Evolutionary conservation across 176 grass and related monocot genomes (phyloP).

Genomic region (Eleusine indica): DNA sequence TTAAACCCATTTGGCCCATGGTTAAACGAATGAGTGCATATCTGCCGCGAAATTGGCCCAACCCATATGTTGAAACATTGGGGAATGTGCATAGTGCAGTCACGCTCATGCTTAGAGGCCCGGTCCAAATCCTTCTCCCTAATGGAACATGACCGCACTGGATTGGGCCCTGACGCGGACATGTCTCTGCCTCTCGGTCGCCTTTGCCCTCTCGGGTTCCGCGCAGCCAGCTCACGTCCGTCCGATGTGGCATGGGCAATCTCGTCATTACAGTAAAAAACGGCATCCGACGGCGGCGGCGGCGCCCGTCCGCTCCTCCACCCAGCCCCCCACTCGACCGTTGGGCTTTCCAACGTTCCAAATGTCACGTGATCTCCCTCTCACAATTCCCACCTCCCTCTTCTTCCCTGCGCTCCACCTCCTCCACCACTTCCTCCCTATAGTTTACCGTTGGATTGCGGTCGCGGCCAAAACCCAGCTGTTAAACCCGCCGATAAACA

Average conservation of each 20-base stretch:
- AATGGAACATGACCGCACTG: not conserved
- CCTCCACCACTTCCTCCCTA: not conserved
- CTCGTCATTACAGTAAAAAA: not conserved
- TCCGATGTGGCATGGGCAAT: not conserved
- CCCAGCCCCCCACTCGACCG: slow-evolving; percentile 19
- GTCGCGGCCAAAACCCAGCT: slow-evolving; percentile 16
- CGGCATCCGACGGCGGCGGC: not conserved
- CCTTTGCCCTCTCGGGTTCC: not conserved
- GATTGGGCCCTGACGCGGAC: not conserved
- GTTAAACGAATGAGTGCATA: too few species aligned
- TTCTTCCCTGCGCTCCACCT: not conserved
- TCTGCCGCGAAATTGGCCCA: too few species aligned
- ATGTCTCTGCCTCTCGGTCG: not conserved
- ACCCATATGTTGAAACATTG: too few species aligned
- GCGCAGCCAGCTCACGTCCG: not conserved
- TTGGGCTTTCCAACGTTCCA: slow-evolving; percentile 39
- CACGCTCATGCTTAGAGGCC: not conserved
- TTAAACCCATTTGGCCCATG: too few species aligned
- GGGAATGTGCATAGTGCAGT: not conserved
- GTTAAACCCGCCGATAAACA: slow-evolving; percentile 11
- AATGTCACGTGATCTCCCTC: slow-evolving; percentile 37
- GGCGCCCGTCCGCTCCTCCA: not conserved
- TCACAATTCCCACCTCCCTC: not conserved
- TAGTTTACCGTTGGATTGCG: slow-evolving; percentile 33
- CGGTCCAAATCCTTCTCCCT: not conserved